Evolutionary conservation across 1,284 basidiomycete species (phyloP), one percentile per base, ranked within the genome.

Genomic region (Malassezia slooffiae): DNA sequence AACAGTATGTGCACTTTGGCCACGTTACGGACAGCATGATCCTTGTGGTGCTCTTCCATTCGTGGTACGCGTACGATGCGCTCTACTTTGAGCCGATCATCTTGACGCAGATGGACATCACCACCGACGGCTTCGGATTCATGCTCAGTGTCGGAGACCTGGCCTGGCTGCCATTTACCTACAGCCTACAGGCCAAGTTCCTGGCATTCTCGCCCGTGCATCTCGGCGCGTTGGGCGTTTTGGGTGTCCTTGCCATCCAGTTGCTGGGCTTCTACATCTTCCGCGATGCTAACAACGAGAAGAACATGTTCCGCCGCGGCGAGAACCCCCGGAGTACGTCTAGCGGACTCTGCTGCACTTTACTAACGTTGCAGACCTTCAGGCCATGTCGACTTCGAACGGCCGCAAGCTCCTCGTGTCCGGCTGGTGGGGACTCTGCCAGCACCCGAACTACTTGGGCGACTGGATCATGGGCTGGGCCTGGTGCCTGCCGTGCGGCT

Each of bases 61-160:
- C 76, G 2, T 83, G 81, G 74, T 99, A 99, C 70, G 81, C 90
- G 15, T 74, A 78, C 15, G 91, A 97, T 70, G 37, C 57, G 4
- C 50, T 55, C 17, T 41, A 48, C 34, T 44, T 55, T 38, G 52
- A 65, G 49, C 41, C 73, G 16, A 82, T 85, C 9, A 80, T 97
- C 62, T 77, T 97, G 52, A 90, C 85, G 8, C 89, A 85, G 15
- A 96, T 97, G 88, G 91, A 97, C 70, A 93, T 97, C 66, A 91
- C 83, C 7, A 87, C 86, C 21, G 93, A 99, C 60, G 91, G 91
- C 4, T 96, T 97, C 60, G 93, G 93, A 6, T 96, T 91, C 77
- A 99, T 97, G 93, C 81, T 99, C 23, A 74, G 86, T 3, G 80
- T 93, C 37, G 93, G 91, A 34, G 89, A 97, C 70, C 78, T 96